Evolutionary conservation across 2,329 filamentous ascomycete genomes (phyloP), one percentile per base, ranked within the genome.

Genomic region (Alternaria alternata): DNA sequence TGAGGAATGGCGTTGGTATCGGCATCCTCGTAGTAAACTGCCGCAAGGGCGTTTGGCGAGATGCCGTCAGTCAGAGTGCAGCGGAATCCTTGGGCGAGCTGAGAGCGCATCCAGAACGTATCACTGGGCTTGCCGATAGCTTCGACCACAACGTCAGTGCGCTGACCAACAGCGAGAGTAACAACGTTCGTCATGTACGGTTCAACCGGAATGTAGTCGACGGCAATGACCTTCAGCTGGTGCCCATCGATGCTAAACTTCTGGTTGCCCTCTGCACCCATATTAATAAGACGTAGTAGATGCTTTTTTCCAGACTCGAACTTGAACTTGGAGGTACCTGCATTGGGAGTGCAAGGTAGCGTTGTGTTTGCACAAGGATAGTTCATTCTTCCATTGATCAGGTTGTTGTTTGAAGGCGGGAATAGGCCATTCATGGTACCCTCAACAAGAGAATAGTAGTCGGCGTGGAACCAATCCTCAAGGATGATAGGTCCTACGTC

Each of bases 11-110:
- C 73, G 44, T 74, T 78, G 1, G 79, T 81, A 68, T 90, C 81
- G 8, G 87, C 85, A 9, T 81, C 70, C 43, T 89, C 82, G 73
- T 92, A 92, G 78, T 89, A 90, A 52, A 92, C 82, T 9, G 84
- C 86, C 0, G 89, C 90, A 0, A 69, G 54, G 36, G 68, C 70
- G 26, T 68, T 67, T 1, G 69, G 69, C 3, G 67, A 67, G 51
- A 67, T 53, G 8, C 62, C 61, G 7, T 64, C 53, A 34, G 51
- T 64, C 16, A 69, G 61, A 6, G 61, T 67, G 34, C 65, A 67
- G 48, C 63, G 61, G 24, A 60, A 62, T 9, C 60, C 60, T 18
- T 63, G 63, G 4, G 57, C 67, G n/a, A 71, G 62, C 24, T 70
- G 65, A n/a, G 65, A 66, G 55, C 79, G 75, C 77, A 81, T 79